Conservation (phyloP, 305 asterid species). For the Caryopteris hybrid region DNA sequence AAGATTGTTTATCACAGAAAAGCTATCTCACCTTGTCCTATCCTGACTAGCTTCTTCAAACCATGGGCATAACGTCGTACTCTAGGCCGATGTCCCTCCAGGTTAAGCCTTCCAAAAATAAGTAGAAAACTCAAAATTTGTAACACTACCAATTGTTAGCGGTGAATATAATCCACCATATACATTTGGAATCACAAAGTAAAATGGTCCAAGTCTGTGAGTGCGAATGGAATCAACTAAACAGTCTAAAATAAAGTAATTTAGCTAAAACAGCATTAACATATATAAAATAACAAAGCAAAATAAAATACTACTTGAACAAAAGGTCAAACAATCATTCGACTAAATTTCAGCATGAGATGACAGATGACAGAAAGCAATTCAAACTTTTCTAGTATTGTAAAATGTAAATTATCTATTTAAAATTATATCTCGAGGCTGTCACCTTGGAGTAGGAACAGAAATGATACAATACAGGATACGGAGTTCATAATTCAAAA, state of each 20-base stretch:
- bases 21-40: slow-evolving; percentile 84
- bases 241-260: not conserved
- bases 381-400: not conserved
- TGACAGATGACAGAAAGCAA: not conserved
- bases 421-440: not conserved
- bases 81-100: slow-evolving; percentile 90
- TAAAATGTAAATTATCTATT: not conserved
- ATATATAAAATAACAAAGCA: slow-evolving; percentile 10
- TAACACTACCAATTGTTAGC: slow-evolving; percentile 20
- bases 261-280: not conserved
- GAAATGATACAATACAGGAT: not conserved
- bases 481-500: not conserved
- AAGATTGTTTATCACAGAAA: slow-evolving; percentile 15
- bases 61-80: slow-evolving; percentile 88
- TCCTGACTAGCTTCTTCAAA: slow-evolving; percentile 70
- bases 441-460: slow-evolving; percentile 4
- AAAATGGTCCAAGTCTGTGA: slow-evolving; percentile 10
- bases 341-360: slow-evolving; percentile 5
- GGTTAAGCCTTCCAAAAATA: slow-evolving; percentile 68
- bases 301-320: not conserved
- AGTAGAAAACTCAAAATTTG: slow-evolving; percentile 13
- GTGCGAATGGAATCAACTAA: slow-evolving; percentile 7
- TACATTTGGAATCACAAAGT: slow-evolving; percentile 9
- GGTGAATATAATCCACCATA: slow-evolving; percentile 4
- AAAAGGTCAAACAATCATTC: slow-evolving; percentile 3